phyloP scores from a whole-genome alignment of 1,139 yeast species.

The Hanseniaspora gamundiae region DNA sequence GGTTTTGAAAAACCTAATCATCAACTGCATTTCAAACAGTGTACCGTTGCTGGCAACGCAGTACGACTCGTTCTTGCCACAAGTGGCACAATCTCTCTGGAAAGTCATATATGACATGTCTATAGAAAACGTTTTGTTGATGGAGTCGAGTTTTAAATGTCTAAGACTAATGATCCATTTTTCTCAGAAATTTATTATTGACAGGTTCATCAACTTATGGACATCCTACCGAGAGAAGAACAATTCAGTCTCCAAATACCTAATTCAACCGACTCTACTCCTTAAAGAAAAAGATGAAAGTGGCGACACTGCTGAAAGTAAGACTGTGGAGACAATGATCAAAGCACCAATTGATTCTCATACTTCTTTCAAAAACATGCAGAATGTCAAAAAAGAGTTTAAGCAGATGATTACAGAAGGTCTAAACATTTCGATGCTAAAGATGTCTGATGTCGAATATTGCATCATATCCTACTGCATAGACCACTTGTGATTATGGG shows the following conservation, averaged over 20 bases:
- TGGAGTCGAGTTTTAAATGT: slow-evolving; percentile 28
- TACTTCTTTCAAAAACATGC: not conserved
- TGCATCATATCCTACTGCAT: not conserved
- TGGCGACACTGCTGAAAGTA: not conserved
- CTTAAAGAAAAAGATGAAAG: not conserved
- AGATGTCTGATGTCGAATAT: not conserved
- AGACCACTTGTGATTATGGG: not conserved
- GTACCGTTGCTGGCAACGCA: slow-evolving; percentile 57
- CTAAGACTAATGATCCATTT: slow-evolving; percentile 29
- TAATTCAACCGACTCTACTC: not conserved
- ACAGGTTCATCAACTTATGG: slow-evolving; percentile 39
- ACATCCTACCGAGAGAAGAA: not conserved
- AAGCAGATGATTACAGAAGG: not conserved
- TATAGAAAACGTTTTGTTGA: slow-evolving; percentile 27
- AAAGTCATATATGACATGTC: slow-evolving; percentile 35
- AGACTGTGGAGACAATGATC: no score
- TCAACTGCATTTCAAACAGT: slow-evolving; percentile 37
- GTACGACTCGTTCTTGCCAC: slow-evolving; percentile 47
- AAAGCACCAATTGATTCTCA: not conserved
- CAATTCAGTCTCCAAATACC: not conserved
- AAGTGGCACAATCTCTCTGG: slow-evolving; percentile 56
- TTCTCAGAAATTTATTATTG: slow-evolving; percentile 40
- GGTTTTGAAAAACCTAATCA: slow-evolving; percentile 41
- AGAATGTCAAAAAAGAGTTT: not conserved
- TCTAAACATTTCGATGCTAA: not conserved